Conservation (phyloP, 2,329 filamentous ascomycete genomes). For the Diaporthe sp. region DNA sequence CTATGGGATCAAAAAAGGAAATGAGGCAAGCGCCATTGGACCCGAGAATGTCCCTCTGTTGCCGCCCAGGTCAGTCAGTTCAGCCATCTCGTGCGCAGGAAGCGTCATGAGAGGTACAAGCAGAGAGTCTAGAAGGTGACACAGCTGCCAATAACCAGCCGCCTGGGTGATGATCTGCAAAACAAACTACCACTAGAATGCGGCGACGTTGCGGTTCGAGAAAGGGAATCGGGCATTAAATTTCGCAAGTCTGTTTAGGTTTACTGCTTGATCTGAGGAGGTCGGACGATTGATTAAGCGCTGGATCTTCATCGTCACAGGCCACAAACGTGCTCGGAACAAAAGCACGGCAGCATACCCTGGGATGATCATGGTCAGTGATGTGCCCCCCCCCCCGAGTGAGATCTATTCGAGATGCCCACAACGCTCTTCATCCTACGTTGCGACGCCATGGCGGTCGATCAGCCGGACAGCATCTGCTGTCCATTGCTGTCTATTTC, state of each 20-base stretch:
- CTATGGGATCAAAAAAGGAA: conserved; percentile 18
- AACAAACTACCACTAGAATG: conserved; percentile 32
- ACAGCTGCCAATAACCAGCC: conserved; percentile 29
- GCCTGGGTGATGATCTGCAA: conserved; percentile 31
- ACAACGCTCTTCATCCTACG: conserved; percentile 28
- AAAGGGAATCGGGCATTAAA: conserved; percentile 27
- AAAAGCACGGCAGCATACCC: conserved; percentile 12
- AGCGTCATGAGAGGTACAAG: conserved; percentile 23
- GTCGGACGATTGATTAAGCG: conserved; percentile 11
- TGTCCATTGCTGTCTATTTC: not conserved
- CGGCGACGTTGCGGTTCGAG: conserved; percentile 25
- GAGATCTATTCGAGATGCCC: conserved; percentile 13
- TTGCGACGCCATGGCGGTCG: conserved; percentile 22
- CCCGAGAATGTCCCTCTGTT: conserved; percentile 16
- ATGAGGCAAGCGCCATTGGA: conserved; percentile 19
- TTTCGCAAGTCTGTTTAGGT: conserved; percentile 16
- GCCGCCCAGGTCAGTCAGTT: conserved; percentile 10
- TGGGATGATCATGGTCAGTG: conserved; percentile 30
- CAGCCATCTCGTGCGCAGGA: conserved; percentile 14
- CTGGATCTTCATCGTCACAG: conserved; percentile 12
- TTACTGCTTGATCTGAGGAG: not conserved
- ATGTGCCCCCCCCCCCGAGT: conserved; percentile 6
- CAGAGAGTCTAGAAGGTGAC: conserved; percentile 32
- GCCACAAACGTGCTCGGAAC: not conserved
- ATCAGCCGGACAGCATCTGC: conserved; percentile 22